Evolutionary conservation across 257 asterid species (phyloP).

Genomic region (Lithospermum erythrorhizon): DNA sequence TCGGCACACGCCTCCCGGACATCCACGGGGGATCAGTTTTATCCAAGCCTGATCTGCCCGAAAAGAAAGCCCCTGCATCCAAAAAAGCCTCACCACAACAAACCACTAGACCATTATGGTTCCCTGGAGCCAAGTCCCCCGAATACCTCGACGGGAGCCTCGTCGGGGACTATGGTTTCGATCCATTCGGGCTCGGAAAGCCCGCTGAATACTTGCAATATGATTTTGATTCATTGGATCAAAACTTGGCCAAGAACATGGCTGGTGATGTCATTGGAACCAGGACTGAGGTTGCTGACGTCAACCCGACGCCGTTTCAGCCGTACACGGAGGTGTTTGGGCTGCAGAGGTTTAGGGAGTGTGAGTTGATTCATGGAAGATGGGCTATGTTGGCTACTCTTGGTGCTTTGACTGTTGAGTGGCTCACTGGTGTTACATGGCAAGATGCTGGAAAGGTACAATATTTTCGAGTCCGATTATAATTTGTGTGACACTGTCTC

Average conservation of each 20-base stretch:
- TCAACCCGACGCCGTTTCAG: slow-evolving; percentile 81
- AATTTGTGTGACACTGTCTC: no score
- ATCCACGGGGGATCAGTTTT: slow-evolving; percentile 34
- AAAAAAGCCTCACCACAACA: slow-evolving; percentile 28
- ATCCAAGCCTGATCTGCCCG: no score
- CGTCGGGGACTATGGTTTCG: slow-evolving; percentile 90
- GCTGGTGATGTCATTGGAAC: slow-evolving; percentile 80
- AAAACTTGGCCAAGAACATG: slow-evolving; percentile 72
- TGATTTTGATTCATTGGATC: slow-evolving; percentile 78
- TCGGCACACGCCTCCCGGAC: slow-evolving; percentile 64
- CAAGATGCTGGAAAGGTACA: slow-evolving; percentile 94
- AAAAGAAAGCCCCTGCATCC: slow-evolving; percentile 31
- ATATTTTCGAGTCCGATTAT: no score
- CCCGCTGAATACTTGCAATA: slow-evolving; percentile 89
- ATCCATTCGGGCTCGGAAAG: slow-evolving; percentile 85
- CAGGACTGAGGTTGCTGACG: slow-evolving; percentile 56
- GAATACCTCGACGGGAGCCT: slow-evolving; percentile 74
- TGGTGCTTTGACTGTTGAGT: slow-evolving; percentile 81
- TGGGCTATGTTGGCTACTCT: slow-evolving; percentile 98
- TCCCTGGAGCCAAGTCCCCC: slow-evolving; percentile 78
- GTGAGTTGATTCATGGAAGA: slow-evolving; percentile 94
- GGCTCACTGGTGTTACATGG: slow-evolving; percentile 97
- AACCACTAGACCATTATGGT: slow-evolving; percentile 67
- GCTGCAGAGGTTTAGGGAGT: slow-evolving; percentile 81
- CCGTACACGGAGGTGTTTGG: slow-evolving; percentile 86